Conservation (phyloP, 2,329 filamentous ascomycete species). For the Arthrobotrys pseudoclavata region DNA sequence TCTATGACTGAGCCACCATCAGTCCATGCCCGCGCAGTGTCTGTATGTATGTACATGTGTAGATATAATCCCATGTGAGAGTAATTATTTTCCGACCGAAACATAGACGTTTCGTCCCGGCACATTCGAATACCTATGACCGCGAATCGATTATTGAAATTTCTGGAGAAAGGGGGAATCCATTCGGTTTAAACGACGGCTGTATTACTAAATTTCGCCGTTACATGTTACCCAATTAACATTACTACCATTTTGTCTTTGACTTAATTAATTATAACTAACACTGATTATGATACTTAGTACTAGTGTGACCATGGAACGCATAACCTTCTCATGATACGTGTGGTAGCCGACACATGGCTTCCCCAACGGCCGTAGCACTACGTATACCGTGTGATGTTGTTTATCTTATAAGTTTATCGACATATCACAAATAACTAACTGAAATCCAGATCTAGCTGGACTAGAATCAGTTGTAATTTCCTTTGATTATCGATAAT, state of each 20-base stretch:
- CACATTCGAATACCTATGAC: neutral
- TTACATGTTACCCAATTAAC: neutral
- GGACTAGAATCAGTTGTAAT: conserved; percentile 14
- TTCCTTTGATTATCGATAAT: conserved; percentile 31
- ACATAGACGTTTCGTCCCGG: neutral
- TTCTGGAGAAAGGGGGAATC: neutral
- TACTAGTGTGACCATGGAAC: neutral
- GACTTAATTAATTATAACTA: too few species aligned
- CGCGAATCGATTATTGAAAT: conserved; percentile 18
- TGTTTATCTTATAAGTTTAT: neutral
- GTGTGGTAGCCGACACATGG: conserved; percentile 12
- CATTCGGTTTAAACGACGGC: neutral
- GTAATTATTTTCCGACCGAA: neutral
- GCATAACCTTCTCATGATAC: neutral
- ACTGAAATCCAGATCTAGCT: neutral
- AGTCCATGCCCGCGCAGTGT: neutral
- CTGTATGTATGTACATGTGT: neutral
- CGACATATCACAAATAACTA: conserved; percentile 1
- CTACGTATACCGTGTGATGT: neutral
- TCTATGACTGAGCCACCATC: conserved; percentile 9
- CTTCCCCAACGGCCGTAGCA: conserved; percentile 14
- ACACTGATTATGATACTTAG: too few species aligned
- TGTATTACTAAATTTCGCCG: neutral
- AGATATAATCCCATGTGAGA: neutral
- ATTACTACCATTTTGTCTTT: neutral